These are phyloP conservation scores for Erysiphe neolycopersici DNA, from an alignment of 2,329 filamentous ascomycete species.

Conservation along the genomic window DNA sequence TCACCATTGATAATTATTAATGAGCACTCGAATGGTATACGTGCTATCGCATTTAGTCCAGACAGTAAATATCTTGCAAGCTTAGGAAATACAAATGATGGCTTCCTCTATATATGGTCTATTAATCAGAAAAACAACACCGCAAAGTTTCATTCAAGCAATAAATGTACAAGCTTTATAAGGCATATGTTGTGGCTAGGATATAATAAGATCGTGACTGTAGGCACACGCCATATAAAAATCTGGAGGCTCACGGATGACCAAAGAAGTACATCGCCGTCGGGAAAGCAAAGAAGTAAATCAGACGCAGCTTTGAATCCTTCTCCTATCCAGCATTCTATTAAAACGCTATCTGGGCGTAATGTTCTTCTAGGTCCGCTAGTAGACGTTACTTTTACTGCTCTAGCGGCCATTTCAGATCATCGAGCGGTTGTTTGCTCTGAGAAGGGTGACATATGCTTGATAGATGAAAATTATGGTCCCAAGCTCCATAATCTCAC, in stretches of 20 bases:
- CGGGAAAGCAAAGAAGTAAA: conserved; percentile 29
- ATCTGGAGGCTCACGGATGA: conserved; percentile 65
- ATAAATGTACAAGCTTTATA: conserved; percentile 74
- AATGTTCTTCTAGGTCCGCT: conserved; percentile 67
- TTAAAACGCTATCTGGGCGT: conserved; percentile 54
- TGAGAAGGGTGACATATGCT: conserved; percentile 69
- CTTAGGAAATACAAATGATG: conserved; percentile 70
- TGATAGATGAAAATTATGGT: conserved; percentile 49
- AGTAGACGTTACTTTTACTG: conserved; percentile 63
- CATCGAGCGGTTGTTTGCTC: conserved; percentile 60
- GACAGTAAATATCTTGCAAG: conserved; percentile 73
- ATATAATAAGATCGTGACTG: conserved; percentile 44
- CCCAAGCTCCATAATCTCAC: conserved; percentile 43
- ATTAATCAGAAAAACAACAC: conserved; percentile 61
- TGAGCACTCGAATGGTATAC: conserved; percentile 77
- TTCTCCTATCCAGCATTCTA: conserved; percentile 17
- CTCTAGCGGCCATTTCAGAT: conserved; percentile 43
- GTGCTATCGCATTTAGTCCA: conserved; percentile 65
- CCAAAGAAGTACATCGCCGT: conserved; percentile 30
- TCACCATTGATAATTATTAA: conserved; percentile 59
- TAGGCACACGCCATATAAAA: conserved; percentile 79
- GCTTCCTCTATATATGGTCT: conserved; percentile 77
- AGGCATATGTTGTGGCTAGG: conserved; percentile 82
- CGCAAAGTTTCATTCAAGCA: conserved; percentile 56
- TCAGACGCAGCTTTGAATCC: conserved; percentile 17